Evolutionary conservation across 371 early-diverging fungal species (phyloP).

Genomic region (Syncephalastrum racemosum): DNA sequence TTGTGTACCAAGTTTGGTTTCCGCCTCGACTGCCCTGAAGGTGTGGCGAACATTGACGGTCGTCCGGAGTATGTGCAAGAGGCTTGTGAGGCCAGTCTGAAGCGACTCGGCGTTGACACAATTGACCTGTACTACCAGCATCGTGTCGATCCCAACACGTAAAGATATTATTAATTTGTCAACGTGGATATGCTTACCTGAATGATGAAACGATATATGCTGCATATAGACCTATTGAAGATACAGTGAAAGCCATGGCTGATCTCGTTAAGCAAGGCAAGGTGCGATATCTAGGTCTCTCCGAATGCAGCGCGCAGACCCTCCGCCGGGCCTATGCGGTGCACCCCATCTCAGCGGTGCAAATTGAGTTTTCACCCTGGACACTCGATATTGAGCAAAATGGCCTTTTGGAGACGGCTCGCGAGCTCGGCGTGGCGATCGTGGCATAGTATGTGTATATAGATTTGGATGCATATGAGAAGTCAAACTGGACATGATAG

Average conservation of each 20-base stretch:
- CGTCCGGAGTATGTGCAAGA: constrained; percentile 51
- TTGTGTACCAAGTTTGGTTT: constrained; percentile 45
- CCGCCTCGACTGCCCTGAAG: no score
- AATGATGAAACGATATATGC: no score
- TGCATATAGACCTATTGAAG: constrained; percentile 44
- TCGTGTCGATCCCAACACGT: constrained; percentile 46
- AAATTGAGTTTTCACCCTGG: constrained; percentile 58
- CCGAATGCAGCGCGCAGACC: constrained; percentile 52
- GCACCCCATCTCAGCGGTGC: constrained; percentile 65
- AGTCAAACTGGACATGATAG: no score
- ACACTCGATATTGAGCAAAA: constrained; percentile 52
- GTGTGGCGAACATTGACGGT: constrained; percentile 23
- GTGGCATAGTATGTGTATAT: constrained; percentile 40
- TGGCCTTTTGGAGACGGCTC: constrained; percentile 50
- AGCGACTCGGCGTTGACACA: constrained; percentile 44
- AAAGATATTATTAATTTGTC: neutral
- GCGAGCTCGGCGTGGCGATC: constrained; percentile 63
- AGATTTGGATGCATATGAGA: no score
- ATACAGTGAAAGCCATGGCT: constrained; percentile 56
- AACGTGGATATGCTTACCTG: no score
- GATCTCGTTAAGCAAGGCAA: constrained; percentile 63
- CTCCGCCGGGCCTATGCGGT: constrained; percentile 61
- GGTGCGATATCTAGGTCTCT: constrained; percentile 59
- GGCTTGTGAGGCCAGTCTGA: constrained; percentile 41
- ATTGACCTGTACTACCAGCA: constrained; percentile 66